Evolutionary conservation across 2,329 filamentous ascomycete genomes (phyloP).

Genomic region (Pseudonectria buxi): DNA sequence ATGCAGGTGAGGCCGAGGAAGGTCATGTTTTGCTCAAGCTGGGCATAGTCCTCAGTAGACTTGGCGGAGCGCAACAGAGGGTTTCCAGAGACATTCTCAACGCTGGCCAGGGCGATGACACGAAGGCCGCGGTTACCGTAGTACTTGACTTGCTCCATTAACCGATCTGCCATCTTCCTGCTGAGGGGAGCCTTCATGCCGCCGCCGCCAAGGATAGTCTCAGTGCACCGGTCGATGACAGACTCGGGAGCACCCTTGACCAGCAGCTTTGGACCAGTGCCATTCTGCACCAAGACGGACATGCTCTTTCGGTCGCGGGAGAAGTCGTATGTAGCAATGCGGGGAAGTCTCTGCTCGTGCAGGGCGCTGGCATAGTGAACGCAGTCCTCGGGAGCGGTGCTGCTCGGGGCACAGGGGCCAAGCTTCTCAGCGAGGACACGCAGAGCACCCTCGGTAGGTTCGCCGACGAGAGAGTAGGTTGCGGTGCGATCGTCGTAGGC

Average conservation of each 20-base stretch:
- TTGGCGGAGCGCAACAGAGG: conserved; percentile 68
- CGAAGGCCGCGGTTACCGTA: conserved; percentile 91
- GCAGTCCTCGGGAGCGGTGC: conserved; percentile 51
- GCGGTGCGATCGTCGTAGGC: conserved; percentile 72
- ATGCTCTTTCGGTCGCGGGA: conserved; percentile 98
- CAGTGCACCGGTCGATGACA: conserved; percentile 84
- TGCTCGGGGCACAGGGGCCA: conserved; percentile 64
- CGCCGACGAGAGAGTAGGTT: conserved; percentile 76
- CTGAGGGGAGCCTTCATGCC: conserved; percentile 71
- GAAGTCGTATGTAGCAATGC: conserved; percentile 89
- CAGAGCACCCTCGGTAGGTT: conserved; percentile 91
- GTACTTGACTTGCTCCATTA: conserved; percentile 74
- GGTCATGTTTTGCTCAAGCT: conserved; percentile 91
- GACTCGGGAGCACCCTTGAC: conserved; percentile 97
- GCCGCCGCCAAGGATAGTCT: conserved; percentile 68
- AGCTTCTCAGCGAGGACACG: conserved; percentile 91
- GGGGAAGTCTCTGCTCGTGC: conserved; percentile 70
- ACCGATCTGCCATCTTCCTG: conserved; percentile 59
- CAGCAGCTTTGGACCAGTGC: conserved; percentile 68
- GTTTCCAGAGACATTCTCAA: conserved; percentile 67
- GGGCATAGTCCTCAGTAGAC: conserved; percentile 73
- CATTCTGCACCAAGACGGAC: conserved; percentile 81
- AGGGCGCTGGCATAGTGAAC: conserved; percentile 77
- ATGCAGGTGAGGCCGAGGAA: conserved; percentile 90
- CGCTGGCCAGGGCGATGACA: conserved; percentile 84